A percentile compares a stretch with the other conserved stretches of the same genome.
phyloP scores from a whole-genome alignment of 1,139 yeast genomes.

The Pichia cactophila region DNA sequence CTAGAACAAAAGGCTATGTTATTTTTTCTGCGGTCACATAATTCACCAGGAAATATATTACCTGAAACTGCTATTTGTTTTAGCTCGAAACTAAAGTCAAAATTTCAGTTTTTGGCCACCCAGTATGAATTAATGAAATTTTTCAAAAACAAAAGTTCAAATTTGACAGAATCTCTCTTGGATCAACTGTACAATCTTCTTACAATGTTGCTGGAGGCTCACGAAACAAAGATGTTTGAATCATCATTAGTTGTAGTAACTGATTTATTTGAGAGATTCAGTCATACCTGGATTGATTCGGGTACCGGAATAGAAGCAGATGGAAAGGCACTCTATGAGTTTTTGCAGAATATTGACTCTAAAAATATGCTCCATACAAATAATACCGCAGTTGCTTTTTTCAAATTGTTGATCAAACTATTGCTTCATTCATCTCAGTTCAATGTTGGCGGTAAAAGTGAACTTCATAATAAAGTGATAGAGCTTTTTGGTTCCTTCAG shows the following conservation, averaged over 20 bases:
- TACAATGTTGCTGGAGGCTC: slow-evolving; percentile 11
- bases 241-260: slow-evolving; percentile 10
- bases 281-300: slow-evolving; percentile 7
- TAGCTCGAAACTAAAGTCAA: slow-evolving; percentile 4
- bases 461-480: neutral
- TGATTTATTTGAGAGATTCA: slow-evolving; percentile 4
- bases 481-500: slow-evolving; percentile 11
- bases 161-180: neutral
- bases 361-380: slow-evolving; percentile 15
- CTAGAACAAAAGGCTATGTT: neutral
- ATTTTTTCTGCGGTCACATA: neutral
- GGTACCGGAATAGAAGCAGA: slow-evolving; percentile 12
- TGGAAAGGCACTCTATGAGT: slow-evolving; percentile 12
- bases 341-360: slow-evolving; percentile 5
- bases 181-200: slow-evolving; percentile 6
- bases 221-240: slow-evolving; percentile 16
- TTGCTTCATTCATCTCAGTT: neutral
- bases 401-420: slow-evolving; percentile 3
- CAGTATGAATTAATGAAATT: slow-evolving; percentile 6
- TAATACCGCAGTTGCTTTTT: slow-evolving; percentile 8
- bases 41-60: neutral
- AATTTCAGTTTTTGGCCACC: slow-evolving; percentile 8
- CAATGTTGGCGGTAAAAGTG: neutral
- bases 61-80: neutral
- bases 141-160: neutral